These are phyloP conservation scores for Pseudocercospora macadamiae DNA, from an alignment of 2,329 filamentous ascomycete species.

Conservation along the genomic window DNA sequence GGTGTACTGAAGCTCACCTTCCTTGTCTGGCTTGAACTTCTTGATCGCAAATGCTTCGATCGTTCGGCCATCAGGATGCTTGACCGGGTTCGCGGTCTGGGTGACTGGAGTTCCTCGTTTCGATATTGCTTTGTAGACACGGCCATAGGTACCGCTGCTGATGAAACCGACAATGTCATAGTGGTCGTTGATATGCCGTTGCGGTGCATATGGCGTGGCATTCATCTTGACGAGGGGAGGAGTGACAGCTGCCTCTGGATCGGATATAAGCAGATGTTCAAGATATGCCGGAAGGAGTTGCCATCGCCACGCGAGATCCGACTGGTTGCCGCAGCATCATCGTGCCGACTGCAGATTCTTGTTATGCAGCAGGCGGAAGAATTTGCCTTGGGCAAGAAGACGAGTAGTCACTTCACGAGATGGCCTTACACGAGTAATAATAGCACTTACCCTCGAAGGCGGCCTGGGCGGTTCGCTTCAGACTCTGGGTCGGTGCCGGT, in stretches of 20 bases:
- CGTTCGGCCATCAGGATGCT: slow-evolving; percentile 35
- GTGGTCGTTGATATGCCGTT: slow-evolving; percentile 85
- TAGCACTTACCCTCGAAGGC: slow-evolving; percentile 43
- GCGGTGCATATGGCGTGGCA: slow-evolving; percentile 60
- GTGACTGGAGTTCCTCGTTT: slow-evolving; percentile 70
- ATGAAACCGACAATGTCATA: slow-evolving; percentile 99
- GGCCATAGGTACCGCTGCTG: slow-evolving; percentile 94
- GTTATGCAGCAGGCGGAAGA: not conserved
- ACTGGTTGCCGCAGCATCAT: not conserved
- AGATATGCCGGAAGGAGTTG: slow-evolving; percentile 9
- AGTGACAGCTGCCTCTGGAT: slow-evolving; percentile 32
- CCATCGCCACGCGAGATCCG: not conserved
- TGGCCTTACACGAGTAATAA: not conserved
- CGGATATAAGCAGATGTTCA: slow-evolving; percentile 11
- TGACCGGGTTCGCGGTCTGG: slow-evolving; percentile 26
- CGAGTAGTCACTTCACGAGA: not conserved
- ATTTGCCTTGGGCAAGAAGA: not conserved
- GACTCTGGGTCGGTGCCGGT: slow-evolving; percentile 18
- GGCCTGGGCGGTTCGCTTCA: slow-evolving; percentile 43
- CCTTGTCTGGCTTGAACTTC: slow-evolving; percentile 98
- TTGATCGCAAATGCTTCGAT: slow-evolving; percentile 94
- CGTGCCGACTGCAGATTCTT: not conserved
- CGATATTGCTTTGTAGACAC: slow-evolving; percentile 92
- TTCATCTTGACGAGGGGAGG: slow-evolving; percentile 39
- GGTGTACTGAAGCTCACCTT: slow-evolving; percentile 95